A percentile compares a stretch with the other conserved stretches of the same genome.
phyloP scores from a whole-genome alignment of 176 grass and related monocot species.

The Paspalum notatum region DNA sequence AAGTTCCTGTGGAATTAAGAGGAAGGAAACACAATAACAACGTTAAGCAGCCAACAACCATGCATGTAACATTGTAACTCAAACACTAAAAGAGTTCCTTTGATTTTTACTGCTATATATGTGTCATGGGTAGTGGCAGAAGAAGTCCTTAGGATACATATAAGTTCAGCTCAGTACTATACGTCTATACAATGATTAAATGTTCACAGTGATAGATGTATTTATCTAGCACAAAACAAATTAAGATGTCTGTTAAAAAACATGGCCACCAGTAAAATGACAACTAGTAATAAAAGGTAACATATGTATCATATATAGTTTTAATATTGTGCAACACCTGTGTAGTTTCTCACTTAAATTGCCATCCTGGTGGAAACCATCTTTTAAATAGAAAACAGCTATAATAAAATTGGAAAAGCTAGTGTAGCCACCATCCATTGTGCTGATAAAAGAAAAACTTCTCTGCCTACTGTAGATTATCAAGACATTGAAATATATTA shows the following conservation, averaged over 20 bases:
- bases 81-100: not conserved
- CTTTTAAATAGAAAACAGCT: not conserved
- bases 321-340: not conserved
- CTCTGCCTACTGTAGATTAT: not conserved
- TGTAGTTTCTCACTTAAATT: not conserved
- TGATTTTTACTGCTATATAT: not conserved
- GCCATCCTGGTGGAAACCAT: not conserved
- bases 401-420: not conserved
- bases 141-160: not conserved
- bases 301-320: not conserved
- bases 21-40: not conserved
- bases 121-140: not conserved
- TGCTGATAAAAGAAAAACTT: not conserved
- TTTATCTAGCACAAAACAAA: not conserved
- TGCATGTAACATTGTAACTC: slow-evolving; percentile 4
- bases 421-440: not conserved
- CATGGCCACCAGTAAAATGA: too few species aligned
- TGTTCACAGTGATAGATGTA: not conserved
- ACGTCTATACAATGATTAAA: not conserved
- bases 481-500: not conserved
- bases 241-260: too few species aligned
- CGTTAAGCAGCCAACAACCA: not conserved
- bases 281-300: not conserved
- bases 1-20: slow-evolving; percentile 36
- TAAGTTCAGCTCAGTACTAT: not conserved